phyloP scores from a whole-genome alignment of 1,139 yeast species.

The Geotrichum bryndzae region DNA sequence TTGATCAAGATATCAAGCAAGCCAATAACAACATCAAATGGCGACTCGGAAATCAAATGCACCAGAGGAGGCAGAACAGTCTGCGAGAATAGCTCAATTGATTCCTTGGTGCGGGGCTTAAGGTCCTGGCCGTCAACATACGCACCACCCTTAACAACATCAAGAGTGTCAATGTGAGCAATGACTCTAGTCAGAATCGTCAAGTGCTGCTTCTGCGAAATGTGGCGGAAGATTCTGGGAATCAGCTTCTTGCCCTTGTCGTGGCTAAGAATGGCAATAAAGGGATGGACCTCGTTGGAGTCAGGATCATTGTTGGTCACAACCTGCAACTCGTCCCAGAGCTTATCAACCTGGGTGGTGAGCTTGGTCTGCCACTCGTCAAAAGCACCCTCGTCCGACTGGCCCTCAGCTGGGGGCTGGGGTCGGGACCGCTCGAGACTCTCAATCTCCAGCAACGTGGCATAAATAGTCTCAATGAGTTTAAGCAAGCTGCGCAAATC shows the following conservation, averaged over 20 bases:
- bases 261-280: conserved; percentile 74
- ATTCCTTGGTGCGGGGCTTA: conserved; percentile 47
- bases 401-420: conserved; percentile 19
- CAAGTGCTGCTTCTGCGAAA: conserved; percentile 69
- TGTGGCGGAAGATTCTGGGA: conserved; percentile 81
- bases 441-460: conserved; percentile 73
- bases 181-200: conserved; percentile 74
- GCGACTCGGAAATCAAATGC: conserved; percentile 76
- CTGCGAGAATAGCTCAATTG: conserved; percentile 73
- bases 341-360: conserved; percentile 33
- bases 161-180: conserved; percentile 74
- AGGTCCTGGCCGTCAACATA: conserved; percentile 55
- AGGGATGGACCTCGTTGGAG: conserved; percentile 45
- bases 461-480: conserved; percentile 68
- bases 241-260: conserved; percentile 86
- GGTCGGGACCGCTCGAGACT: conserved; percentile 63
- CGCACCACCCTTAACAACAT: conserved; percentile 72
- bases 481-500: conserved; percentile 28
- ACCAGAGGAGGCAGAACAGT: conserved; percentile 83
- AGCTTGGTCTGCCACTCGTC: conserved; percentile 32
- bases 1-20: conserved; percentile 66
- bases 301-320: conserved; percentile 45
- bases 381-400: conserved; percentile 28
- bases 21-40: conserved; percentile 77
- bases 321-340: conserved; percentile 78